Conservation (phyloP, 176 grass and related monocot species). For the Thalia dealbata region DNA sequence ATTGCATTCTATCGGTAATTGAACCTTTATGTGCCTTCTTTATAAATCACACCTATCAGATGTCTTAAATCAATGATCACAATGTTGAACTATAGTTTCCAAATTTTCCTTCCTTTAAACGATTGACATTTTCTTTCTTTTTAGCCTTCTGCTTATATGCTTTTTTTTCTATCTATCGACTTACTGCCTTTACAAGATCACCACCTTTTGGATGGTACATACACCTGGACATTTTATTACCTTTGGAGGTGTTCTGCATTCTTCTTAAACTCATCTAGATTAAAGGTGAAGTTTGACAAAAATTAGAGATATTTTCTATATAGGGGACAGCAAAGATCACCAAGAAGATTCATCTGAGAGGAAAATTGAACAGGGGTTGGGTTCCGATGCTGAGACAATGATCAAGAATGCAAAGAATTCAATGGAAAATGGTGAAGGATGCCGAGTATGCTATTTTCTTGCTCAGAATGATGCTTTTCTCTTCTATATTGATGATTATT, state of each 20-base stretch:
- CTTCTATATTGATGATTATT: not conserved
- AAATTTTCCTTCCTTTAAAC: not conserved
- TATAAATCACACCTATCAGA: not conserved
- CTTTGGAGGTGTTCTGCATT: not conserved
- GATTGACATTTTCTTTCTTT: not conserved
- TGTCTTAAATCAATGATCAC: not conserved
- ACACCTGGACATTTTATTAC: too few relatives aligned
- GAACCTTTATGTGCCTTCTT: not conserved
- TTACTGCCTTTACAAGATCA: not conserved
- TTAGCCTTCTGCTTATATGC: not conserved
- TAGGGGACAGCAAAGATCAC: constrained; percentile 53
- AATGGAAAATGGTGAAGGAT: constrained; percentile 88
- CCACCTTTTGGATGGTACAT: too few relatives aligned
- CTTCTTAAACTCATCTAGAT: not conserved
- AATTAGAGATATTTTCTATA: not conserved
- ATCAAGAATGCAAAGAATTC: constrained; percentile 78
- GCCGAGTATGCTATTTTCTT: constrained; percentile 44
- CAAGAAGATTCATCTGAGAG: constrained; percentile 37
- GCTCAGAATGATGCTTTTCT: not conserved
- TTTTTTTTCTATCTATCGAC: not conserved
- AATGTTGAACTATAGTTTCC: not conserved
- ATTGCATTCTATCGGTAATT: not conserved
- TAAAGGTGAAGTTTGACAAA: not conserved
- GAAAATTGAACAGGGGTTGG: constrained; percentile 50
- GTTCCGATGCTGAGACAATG: constrained; percentile 73